Evolutionary conservation across 176 grass and related monocot species (phyloP).

Genomic region (Metroxylon sagu): DNA sequence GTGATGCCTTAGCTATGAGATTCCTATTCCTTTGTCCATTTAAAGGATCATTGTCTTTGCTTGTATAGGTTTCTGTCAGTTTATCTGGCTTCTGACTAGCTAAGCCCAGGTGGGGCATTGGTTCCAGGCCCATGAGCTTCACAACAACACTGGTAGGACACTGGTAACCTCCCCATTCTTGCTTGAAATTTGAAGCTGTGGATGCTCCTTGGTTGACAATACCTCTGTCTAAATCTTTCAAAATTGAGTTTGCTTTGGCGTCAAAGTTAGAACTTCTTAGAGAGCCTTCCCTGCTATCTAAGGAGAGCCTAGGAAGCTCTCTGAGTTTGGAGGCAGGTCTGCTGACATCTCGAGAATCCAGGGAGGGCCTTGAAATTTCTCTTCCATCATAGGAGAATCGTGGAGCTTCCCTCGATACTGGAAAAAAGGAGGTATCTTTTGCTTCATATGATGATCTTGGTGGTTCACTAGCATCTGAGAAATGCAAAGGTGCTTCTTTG

Average conservation of each 20-base stretch:
- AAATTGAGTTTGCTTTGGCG: slow-evolving; percentile 27
- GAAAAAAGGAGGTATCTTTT: slow-evolving; percentile 21
- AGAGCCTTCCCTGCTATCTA: slow-evolving; percentile 88
- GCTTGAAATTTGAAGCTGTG: slow-evolving; percentile 31
- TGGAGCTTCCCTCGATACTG: slow-evolving; percentile 25
- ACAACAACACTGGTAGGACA: slow-evolving; percentile 67
- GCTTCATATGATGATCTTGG: slow-evolving; percentile 54
- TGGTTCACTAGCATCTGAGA: slow-evolving; percentile 44
- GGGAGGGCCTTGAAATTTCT: slow-evolving; percentile 10
- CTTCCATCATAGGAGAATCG: slow-evolving; percentile 67
- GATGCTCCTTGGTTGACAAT: slow-evolving; percentile 34
- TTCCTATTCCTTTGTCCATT: slow-evolving; percentile 11
- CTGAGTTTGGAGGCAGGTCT: slow-evolving; percentile 27
- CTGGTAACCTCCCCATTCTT: slow-evolving; percentile 45
- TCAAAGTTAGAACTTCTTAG: slow-evolving; percentile 25
- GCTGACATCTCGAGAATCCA: slow-evolving; percentile 6
- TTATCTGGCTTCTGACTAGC: neutral
- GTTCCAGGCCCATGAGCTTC: slow-evolving; percentile 91
- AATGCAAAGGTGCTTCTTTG: slow-evolving; percentile 49
- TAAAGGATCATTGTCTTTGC: neutral
- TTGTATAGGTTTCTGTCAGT: neutral
- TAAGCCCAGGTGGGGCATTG: slow-evolving; percentile 34
- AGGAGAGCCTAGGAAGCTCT: slow-evolving; percentile 74
- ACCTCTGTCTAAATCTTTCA: slow-evolving; percentile 37
- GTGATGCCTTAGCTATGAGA: slow-evolving; percentile 10